These are phyloP conservation scores for Lyophyllum decastes DNA, from an alignment of 768 basidiomycete genomes.

Conservation along the genomic window DNA sequence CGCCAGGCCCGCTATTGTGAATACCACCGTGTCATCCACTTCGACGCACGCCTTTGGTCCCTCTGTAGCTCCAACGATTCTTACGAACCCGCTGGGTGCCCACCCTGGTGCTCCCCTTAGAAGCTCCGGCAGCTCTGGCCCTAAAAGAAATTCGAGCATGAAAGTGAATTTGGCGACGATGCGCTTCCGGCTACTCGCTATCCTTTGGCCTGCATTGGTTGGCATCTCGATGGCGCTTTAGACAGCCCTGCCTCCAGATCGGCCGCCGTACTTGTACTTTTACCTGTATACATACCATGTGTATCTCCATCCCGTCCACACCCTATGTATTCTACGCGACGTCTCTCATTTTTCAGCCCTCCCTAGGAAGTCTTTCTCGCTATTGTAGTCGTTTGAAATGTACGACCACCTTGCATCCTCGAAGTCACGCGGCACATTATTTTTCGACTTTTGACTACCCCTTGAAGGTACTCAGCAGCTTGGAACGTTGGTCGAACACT, in stretches of 20 bases:
- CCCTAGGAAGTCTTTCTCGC: too few relatives aligned
- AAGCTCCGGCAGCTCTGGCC: background rate
- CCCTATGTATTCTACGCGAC: too few relatives aligned
- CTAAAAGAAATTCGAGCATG: constrained; percentile 19
- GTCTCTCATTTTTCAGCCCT: too few relatives aligned
- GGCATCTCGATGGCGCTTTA: constrained; percentile 58
- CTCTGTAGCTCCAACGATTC: background rate
- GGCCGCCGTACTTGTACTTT: background rate
- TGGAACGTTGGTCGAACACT: too few relatives aligned
- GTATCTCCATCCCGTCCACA: too few relatives aligned
- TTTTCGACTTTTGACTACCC: too few relatives aligned
- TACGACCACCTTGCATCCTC: too few relatives aligned
- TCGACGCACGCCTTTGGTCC: background rate
- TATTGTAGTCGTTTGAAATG: too few relatives aligned
- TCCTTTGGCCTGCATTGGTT: constrained; percentile 58
- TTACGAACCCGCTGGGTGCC: constrained; percentile 13
- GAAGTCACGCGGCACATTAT: too few relatives aligned
- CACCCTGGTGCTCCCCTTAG: constrained; percentile 10
- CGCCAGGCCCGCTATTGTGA: constrained; percentile 19
- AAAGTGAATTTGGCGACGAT: constrained; percentile 34
- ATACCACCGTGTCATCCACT: constrained; percentile 8
- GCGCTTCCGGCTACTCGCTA: constrained; percentile 49
- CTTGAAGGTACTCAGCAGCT: too few relatives aligned
- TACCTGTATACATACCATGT: background rate
- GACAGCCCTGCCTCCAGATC: background rate